phyloP scores from a whole-genome alignment of 2,329 filamentous ascomycete genomes.

The Sclerotinia sclerotiorum region DNA sequence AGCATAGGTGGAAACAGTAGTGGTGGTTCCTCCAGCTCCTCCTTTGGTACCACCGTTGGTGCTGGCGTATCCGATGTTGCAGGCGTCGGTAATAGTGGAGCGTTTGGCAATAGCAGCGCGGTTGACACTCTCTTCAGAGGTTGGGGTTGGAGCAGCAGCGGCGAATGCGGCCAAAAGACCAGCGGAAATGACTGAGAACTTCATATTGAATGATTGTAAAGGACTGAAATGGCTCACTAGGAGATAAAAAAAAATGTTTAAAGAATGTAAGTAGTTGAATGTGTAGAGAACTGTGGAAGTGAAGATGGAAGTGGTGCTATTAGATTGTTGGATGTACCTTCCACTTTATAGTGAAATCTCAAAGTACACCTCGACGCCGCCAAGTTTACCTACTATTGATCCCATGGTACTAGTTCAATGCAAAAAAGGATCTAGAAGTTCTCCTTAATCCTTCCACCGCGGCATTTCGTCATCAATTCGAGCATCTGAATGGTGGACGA shows the following conservation, averaged over 20 bases:
- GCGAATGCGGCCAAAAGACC: slow-evolving; percentile 20
- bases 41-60: slow-evolving; percentile 48
- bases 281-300: slow-evolving; percentile 9
- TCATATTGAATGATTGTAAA: slow-evolving; percentile 18
- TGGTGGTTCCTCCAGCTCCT: slow-evolving; percentile 46
- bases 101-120: slow-evolving; percentile 44
- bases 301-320: not conserved
- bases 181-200: slow-evolving; percentile 17
- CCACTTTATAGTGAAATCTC: slow-evolving; percentile 12
- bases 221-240: slow-evolving; percentile 1
- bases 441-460: not conserved
- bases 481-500: not conserved
- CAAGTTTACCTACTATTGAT: slow-evolving; percentile 3
- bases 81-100: slow-evolving; percentile 41
- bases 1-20: slow-evolving; percentile 48
- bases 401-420: not conserved
- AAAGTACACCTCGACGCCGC: not conserved
- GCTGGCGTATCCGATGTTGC: slow-evolving; percentile 47
- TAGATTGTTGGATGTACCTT: not conserved
- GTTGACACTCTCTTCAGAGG: slow-evolving; percentile 4
- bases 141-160: slow-evolving; percentile 22
- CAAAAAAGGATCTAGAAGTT: slow-evolving; percentile 5
- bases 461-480: not conserved
- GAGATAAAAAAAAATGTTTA: not conserved
- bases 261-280: not conserved